Base-by-base conservation (phyloP, 768 basidiomycete genomes). In the Neoboletus magnificus region DNA sequence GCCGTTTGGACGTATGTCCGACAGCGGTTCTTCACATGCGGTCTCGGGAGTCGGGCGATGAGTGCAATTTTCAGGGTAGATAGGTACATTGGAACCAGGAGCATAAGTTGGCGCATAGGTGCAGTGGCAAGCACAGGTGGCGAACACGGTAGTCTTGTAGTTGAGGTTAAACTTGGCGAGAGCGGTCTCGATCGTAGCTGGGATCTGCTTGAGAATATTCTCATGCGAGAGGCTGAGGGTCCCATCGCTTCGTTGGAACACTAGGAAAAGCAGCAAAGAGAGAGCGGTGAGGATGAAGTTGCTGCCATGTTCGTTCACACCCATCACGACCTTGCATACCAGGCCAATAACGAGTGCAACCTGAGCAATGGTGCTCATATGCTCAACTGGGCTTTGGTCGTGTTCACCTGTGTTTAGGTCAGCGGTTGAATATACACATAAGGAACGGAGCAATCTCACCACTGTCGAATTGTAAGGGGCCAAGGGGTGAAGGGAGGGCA, bases 271-370 rank as follows among this genome's bases (percentile, higher is more conserved):
- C 3, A 48, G 5, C n/a, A 48, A 16, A 25, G 47, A 58, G 1
- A 71, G 48, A 2, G 58, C 47, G 4, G 30, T n/a, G 12, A 71
- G 36, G 27, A 72, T 55, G 48, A 69, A 65, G 29, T 66, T 57
- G 20, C 54, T 40, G 1, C 32, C 54, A 3, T 15, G 20, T 10
- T n/a, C 42, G 16, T 60, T 54, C 12, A 70, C 41, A 1, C 61
- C 56, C 48, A 66, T 56, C 15, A 70, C n/a, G 16, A 62, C 30
- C 3, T 2, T 52, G 46, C 54, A 59, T 5, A 59, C 25, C 1
- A 55, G 22, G 16, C 46, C 41, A 2, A 59, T 48, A 2, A 52
- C 3, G 1, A 59, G 8, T 2, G 47, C 13, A 1, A 59, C 45
- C 32, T 59, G 54, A 32, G 58, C 23, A 20, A 59, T 43, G 7